These are phyloP conservation scores for Gremmenia infestans DNA, from an alignment of 2,329 filamentous ascomycete species.

Conservation along the genomic window DNA sequence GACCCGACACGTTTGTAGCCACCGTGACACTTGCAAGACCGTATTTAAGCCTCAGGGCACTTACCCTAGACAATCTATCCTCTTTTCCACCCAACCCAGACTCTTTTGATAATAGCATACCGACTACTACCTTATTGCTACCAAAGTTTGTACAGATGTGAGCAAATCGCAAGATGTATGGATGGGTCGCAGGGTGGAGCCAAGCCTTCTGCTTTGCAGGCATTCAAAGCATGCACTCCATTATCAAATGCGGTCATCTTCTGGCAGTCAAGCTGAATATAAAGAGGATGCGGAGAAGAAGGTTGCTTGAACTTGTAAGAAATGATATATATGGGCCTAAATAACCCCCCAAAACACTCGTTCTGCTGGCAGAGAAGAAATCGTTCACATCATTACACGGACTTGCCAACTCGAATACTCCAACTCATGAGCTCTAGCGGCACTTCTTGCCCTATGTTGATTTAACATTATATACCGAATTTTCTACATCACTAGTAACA, in stretches of 20 bases:
- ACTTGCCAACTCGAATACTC: neutral
- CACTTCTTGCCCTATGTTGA: conserved; percentile 9
- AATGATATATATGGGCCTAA: neutral
- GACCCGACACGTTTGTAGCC: conserved; percentile 32
- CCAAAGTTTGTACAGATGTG: no score
- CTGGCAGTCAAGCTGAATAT: conserved; percentile 32
- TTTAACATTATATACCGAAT: conserved; percentile 24
- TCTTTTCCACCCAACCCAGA: conserved; percentile 40
- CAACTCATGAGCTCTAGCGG: neutral
- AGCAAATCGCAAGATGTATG: no score
- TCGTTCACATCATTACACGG: neutral
- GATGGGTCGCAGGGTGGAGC: no score
- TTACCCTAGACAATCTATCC: conserved; percentile 38
- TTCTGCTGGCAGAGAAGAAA: neutral
- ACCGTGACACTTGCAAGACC: conserved; percentile 53
- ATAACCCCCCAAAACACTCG: neutral
- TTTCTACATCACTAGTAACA: conserved; percentile 26
- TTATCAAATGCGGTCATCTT: no score
- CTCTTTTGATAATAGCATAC: conserved; percentile 36
- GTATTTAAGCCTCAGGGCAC: conserved; percentile 35
- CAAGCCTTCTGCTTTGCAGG: no score
- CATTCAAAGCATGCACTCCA: no score
- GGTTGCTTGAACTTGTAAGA: conserved; percentile 40
- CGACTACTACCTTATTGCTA: conserved; percentile 35
- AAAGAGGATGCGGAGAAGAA: conserved; percentile 47